A percentile compares a stretch with the other conserved stretches of the same genome.
Conservation (phyloP, 352 stramenopile genomes). For the Blastocystis sp. region DNA sequence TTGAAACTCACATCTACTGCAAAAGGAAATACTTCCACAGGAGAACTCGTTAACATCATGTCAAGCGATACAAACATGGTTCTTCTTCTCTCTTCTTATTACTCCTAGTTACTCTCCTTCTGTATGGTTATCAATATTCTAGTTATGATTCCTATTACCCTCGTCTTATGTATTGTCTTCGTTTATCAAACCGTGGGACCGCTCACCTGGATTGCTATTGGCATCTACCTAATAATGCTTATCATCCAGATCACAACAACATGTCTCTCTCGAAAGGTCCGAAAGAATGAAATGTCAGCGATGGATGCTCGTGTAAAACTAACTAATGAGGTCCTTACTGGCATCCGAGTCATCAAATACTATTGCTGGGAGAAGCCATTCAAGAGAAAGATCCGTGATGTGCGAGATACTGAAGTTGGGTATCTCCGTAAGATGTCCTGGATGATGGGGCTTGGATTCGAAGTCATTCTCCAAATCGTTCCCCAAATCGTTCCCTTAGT, state of each 20-base stretch:
- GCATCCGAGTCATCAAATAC: conserved; percentile 80
- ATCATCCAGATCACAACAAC: neutral
- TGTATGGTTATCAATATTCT: neutral
- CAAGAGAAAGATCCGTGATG: conserved; percentile 21
- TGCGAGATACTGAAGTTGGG: conserved; percentile 63
- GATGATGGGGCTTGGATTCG: neutral
- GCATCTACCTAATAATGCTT: neutral
- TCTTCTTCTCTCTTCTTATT: too few species aligned
- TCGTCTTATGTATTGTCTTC: neutral
- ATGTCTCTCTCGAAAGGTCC: neutral
- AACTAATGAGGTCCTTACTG: conserved; percentile 86
- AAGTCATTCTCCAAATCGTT: neutral
- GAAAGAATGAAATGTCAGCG: neutral
- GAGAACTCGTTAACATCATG: conserved; percentile 57
- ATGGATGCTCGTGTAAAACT: conserved; percentile 83
- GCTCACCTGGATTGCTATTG: neutral
- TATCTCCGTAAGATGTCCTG: neutral
- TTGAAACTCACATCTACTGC: neutral
- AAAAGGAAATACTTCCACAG: neutral
- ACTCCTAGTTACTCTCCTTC: neutral
- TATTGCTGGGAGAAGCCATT: conserved; percentile 74
- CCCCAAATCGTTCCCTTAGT: neutral
- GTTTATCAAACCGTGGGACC: neutral
- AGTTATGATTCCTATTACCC: neutral
- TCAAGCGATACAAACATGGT: conserved; percentile 25